Evolutionary conservation across 2,329 filamentous ascomycete genomes (phyloP).

Genomic region (Triangularia setosa): DNA sequence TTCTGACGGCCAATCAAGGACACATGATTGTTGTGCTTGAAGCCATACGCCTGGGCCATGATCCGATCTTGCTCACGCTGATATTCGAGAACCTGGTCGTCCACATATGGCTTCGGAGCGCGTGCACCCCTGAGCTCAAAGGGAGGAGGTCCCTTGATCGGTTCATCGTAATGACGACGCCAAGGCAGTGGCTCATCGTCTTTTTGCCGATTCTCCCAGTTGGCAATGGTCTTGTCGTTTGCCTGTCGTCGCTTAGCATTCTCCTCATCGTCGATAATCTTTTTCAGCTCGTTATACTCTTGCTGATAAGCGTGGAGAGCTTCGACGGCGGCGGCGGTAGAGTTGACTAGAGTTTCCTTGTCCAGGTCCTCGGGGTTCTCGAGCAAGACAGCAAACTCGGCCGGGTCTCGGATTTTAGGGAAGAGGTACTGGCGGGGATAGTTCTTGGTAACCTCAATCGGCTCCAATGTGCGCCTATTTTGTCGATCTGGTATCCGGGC

Average conservation of each 20-base stretch:
- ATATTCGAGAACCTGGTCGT: constrained; percentile 45
- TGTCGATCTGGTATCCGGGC: constrained; percentile 5
- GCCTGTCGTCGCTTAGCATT: constrained; percentile 50
- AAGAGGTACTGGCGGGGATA: constrained; percentile 41
- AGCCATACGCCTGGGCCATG: constrained; percentile 57
- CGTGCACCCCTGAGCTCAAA: constrained; percentile 53
- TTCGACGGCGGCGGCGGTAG: constrained; percentile 43
- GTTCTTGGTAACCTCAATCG: constrained; percentile 24
- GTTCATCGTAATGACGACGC: constrained; percentile 36
- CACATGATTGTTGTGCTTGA: constrained; percentile 57
- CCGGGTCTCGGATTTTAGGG: constrained; percentile 47
- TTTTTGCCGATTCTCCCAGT: constrained; percentile 33
- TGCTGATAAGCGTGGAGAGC: constrained; percentile 49
- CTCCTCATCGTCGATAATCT: constrained; percentile 54
- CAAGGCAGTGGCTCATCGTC: constrained; percentile 24
- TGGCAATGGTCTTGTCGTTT: constrained; percentile 39
- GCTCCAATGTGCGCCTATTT: constrained; percentile 13
- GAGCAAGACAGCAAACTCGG: constrained; percentile 46
- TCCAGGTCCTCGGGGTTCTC: constrained; percentile 49
- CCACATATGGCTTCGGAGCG: constrained; percentile 39
- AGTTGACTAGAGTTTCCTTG: constrained; percentile 42
- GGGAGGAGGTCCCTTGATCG: constrained; percentile 38
- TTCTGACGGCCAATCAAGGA: constrained; percentile 58
- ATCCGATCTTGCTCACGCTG: constrained; percentile 49
- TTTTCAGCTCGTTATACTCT: constrained; percentile 50